Conservation (phyloP, 2,329 filamentous ascomycete genomes). For the Sphaerulina populicola region DNA sequence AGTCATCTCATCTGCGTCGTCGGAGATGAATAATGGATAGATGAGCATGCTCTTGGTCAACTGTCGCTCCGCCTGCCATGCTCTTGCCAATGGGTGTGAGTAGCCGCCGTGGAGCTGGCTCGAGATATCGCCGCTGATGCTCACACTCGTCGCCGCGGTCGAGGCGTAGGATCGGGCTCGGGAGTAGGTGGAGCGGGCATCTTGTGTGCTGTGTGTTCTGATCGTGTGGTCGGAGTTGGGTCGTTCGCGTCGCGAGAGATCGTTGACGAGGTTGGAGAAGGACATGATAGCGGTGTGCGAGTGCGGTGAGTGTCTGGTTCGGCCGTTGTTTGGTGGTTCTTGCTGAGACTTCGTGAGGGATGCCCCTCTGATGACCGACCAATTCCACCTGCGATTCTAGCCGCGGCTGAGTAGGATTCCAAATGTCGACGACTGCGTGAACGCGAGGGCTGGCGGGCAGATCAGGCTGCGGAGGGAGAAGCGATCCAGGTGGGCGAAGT, state of each 20-base stretch:
- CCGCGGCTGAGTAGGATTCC: conserved; percentile 8
- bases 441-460: neutral
- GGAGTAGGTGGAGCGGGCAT: conserved; percentile 41
- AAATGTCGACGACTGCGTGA: neutral
- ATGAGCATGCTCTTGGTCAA: conserved; percentile 80
- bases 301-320: neutral
- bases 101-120: conserved; percentile 47
- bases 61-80: conserved; percentile 48
- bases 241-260: conserved; percentile 43
- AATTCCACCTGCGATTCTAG: conserved; percentile 7
- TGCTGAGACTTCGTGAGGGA: neutral
- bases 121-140: conserved; percentile 45
- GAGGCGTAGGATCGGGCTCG: conserved; percentile 44
- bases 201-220: conserved; percentile 37
- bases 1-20: conserved; percentile 85
- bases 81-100: conserved; percentile 43
- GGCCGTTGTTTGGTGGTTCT: neutral
- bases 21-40: conserved; percentile 92
- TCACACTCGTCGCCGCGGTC: conserved; percentile 46
- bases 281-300: conserved; percentile 38
- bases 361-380: conserved; percentile 10
- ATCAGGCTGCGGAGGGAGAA: neutral
- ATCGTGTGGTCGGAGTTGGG: conserved; percentile 37
- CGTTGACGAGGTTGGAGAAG: conserved; percentile 46
- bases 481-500: neutral